Evolutionary conservation across 805 yeast species (phyloP).

Genomic region (Isabelozyma rhagii): DNA sequence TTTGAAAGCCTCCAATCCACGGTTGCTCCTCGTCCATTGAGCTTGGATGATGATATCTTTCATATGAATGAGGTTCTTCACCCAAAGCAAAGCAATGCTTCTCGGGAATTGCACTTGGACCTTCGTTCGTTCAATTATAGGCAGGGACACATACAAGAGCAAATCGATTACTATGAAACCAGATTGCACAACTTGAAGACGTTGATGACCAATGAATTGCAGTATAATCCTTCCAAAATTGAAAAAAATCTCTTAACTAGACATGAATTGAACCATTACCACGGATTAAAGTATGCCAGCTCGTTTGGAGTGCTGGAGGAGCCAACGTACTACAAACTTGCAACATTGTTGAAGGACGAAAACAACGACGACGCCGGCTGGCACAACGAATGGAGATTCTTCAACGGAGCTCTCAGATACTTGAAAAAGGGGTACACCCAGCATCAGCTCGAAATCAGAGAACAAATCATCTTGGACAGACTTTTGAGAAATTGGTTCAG

Average conservation of each 20-base stretch:
- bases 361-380: constrained; percentile 42
- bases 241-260: constrained; percentile 7
- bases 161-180: constrained; percentile 20
- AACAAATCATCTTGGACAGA: constrained; percentile 17
- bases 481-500: constrained; percentile 20
- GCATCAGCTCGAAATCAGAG: constrained; percentile 18
- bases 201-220: constrained; percentile 7
- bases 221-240: constrained; percentile 7
- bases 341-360: constrained; percentile 20
- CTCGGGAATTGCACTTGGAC: constrained; percentile 20
- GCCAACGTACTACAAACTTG: constrained; percentile 35
- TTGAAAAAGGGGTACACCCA: constrained; percentile 27
- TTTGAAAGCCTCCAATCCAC: constrained; percentile 17
- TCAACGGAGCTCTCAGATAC: constrained; percentile 51
- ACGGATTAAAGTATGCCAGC: constrained; percentile 17
- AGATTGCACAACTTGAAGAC: constrained; percentile 8
- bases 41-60: constrained; percentile 18
- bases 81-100: constrained; percentile 15
- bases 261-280: constrained; percentile 18
- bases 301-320: constrained; percentile 15
- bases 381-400: constrained; percentile 60
- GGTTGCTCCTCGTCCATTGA: constrained; percentile 21
- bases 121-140: constrained; percentile 23
- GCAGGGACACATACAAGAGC: constrained; percentile 18
- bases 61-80: constrained; percentile 20